These are phyloP conservation scores for Amyloporia xantha DNA, from an alignment of 768 basidiomycete species.

Conservation along the genomic window DNA sequence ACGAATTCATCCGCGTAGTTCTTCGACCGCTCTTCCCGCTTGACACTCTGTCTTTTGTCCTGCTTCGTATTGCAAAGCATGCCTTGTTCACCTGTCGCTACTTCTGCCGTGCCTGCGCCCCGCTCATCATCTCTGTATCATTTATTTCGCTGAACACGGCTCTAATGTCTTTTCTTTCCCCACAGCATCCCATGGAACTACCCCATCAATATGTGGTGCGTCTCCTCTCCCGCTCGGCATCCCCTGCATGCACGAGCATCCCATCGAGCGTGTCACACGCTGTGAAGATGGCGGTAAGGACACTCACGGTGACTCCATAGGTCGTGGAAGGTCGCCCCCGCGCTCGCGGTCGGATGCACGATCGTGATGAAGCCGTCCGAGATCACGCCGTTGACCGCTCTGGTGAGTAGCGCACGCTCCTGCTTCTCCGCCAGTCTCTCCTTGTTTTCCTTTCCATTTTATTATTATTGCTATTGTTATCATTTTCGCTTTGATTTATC, in stretches of 20 bases:
- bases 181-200: constrained; percentile 89
- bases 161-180: not conserved
- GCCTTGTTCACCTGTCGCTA: too few species aligned
- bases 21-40: too few species aligned
- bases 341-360: constrained; percentile 86
- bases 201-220: constrained; percentile 74
- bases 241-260: not conserved
- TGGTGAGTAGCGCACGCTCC: constrained; percentile 42
- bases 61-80: too few species aligned
- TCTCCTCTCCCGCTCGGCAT: not conserved
- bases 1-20: too few species aligned
- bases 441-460: not conserved
- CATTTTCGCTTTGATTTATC: not conserved
- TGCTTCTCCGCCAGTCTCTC: too few species aligned
- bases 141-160: too few species aligned
- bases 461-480: not conserved
- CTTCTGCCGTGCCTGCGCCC: too few species aligned
- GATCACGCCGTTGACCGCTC: constrained; percentile 74
- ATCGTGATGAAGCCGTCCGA: constrained; percentile 96
- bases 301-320: too few species aligned
- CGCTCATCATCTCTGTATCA: too few species aligned
- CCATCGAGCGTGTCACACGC: not conserved
- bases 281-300: too few species aligned
- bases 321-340: constrained; percentile 90
- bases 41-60: too few species aligned